These are phyloP conservation scores for Dictyostelium capitatum DNA, from an alignment of 78 protist genomes.

Conservation along the genomic window DNA sequence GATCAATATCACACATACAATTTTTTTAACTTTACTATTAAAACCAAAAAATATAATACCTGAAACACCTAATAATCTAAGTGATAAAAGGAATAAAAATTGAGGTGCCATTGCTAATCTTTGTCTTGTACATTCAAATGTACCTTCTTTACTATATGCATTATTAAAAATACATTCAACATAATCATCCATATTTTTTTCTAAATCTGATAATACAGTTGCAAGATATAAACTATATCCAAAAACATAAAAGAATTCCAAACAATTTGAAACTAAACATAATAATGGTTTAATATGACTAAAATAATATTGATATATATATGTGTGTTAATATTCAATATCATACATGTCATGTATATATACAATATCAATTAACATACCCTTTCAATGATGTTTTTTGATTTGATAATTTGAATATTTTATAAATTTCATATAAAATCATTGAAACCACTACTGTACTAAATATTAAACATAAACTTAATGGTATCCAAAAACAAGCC, in stretches of 20 bases:
- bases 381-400: neutral
- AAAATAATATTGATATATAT: too few relatives aligned
- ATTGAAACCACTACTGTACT: slow-evolving; percentile 4
- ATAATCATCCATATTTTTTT: neutral
- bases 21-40: slow-evolving; percentile 17
- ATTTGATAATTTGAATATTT: neutral
- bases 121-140: neutral
- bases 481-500: slow-evolving; percentile 55
- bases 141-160: neutral
- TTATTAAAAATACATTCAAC: neutral
- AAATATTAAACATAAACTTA: neutral
- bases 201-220: neutral
- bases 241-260: slow-evolving; percentile 10
- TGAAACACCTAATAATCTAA: slow-evolving; percentile 37
- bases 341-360: too few relatives aligned
- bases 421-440: slow-evolving; percentile 36
- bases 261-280: slow-evolving; percentile 1
- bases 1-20: too few relatives aligned
- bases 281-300: slow-evolving; percentile 21
- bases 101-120: neutral
- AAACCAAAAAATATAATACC: slow-evolving; percentile 18
- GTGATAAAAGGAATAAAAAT: slow-evolving; percentile 13
- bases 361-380: too few relatives aligned
- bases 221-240: neutral
- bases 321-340: too few relatives aligned